Evolutionary conservation across 345 rosid genomes (phyloP), one percentile per base, ranked within the genome.

Genomic region (Brassica rapa): DNA sequence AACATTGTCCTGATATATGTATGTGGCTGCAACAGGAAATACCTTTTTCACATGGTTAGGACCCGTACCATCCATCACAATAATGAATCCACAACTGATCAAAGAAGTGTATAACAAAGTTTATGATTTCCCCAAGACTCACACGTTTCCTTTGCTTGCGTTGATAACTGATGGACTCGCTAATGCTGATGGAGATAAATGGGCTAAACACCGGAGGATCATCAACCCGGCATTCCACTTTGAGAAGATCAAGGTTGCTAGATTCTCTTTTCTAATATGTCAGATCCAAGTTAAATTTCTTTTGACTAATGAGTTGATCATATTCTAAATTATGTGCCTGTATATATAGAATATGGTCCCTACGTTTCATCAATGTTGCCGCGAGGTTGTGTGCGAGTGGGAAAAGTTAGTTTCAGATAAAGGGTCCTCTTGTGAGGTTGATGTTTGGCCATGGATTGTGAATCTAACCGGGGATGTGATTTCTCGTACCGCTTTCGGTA

Each of bases 401-500:
- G 76, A 80, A 27, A 56, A 72, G 46, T 37, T 86, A 62, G 64
- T 70, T 6, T 78, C 72, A 4, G 43, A 23, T 1, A 66, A 78
- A 6, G 81, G 76, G 49, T 81, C 77, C 0, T 71, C 80, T 0
- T 56, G 71, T 39, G 85, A 86, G 75, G 23, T 86, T 8, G 86
- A 84, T 61, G 80, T 77, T 10, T 86, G 85, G 86, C 86, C 83
- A 5, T 73, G 65, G 43, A 68, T 86, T 67, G 53, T 35, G 29
- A 79, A 63, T 63, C 33, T 86, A 71, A 77, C 89, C 0, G 21
- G 66, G 19, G 89, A 84, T 64, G 86, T 73, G 56, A 86, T 86
- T 32, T 86, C 88, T 41, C 83, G 81, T 23, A 82, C 85, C 10
- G 84, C 88, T 27, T 86, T 86, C 27, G 79, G 88, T 11, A 82